A percentile compares a stretch with the other conserved stretches of the same genome.
phyloP scores from a whole-genome alignment of 495 filamentous ascomycete species.

The Penicillium cataractarum region DNA sequence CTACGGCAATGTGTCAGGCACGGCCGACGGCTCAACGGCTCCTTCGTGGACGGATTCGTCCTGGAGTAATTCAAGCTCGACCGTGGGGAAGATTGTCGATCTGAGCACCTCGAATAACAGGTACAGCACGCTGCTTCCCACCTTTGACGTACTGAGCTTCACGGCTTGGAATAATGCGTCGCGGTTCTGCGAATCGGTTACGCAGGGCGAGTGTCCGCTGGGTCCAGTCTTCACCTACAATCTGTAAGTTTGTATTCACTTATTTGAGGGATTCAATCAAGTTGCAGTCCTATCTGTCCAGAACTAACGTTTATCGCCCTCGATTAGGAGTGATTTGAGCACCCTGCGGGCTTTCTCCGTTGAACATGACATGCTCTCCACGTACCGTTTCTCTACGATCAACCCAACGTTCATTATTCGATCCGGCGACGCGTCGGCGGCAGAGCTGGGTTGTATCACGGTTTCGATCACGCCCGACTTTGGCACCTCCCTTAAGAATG shows the following conservation, averaged over 20 bases:
- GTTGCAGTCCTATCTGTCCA: not conserved
- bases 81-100: constrained; percentile 77
- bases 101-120: constrained; percentile 55
- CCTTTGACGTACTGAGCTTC: constrained; percentile 74
- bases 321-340: constrained; percentile 51
- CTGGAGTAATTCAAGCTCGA: constrained; percentile 59
- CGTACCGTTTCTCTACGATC: constrained; percentile 84
- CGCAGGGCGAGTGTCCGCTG: constrained; percentile 72
- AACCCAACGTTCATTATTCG: constrained; percentile 68
- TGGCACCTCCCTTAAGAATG: constrained; percentile 60
- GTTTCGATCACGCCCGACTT: constrained; percentile 82
- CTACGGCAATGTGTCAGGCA: constrained; percentile 88
- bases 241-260: constrained; percentile 47
- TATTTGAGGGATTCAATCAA: not conserved
- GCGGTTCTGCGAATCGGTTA: constrained; percentile 65
- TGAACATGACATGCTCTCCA: constrained; percentile 73
- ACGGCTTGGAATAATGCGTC: constrained; percentile 57
- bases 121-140: constrained; percentile 70
- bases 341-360: constrained; percentile 72
- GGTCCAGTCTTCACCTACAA: constrained; percentile 69
- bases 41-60: constrained; percentile 54
- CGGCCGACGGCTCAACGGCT: constrained; percentile 44
- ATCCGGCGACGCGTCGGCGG: constrained; percentile 66
- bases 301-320: not conserved
- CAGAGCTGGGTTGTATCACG: constrained; percentile 77